Base-by-base conservation (phyloP, 225 moss, liverwort and hornwort species). In the Marchantia polymorpha region DNA sequence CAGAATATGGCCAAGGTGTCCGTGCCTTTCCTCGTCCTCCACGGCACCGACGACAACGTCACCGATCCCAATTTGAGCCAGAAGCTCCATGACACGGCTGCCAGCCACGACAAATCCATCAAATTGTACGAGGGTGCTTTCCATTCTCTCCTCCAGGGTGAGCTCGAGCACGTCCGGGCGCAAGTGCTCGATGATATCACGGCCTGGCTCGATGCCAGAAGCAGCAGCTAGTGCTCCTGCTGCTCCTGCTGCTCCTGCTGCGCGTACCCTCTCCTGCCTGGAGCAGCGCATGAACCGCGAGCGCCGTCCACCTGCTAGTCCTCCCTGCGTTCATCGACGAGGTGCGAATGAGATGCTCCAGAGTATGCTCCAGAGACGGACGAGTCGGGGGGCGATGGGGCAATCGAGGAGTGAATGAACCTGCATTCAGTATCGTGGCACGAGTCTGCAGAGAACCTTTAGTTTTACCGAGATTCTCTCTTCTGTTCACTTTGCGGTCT, bases 121-220 rank as follows among this genome's bases (percentile, higher is more conserved):
- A 88, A 89, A 84, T 81, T 75, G 23, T 92, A 92, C 26, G 85
- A 92, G 68, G 90, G 86, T 10, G 90, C 84, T 30, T 89, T 79
- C 77, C 92, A 91, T 68, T 88, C 91, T 58, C 91, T 92, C 52
- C 46, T 91, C 52, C 92, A 92, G 75, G 92, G 88, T 61, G 92
- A 92, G 79, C 75, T 71, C 12, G 88, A 90, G 6, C 87, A 87
- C 77, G 86, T 73, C 7, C 82, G 75, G 46, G 72, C 72, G 58
- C 79, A 80, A n/a, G 88, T 92, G 72, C 56, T 84, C 53, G 77
- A n/a, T 29, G 92, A 92, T 75, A 79, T 92, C 7, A 82, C 81
- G 76, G 80, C 83, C 51, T 92, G 92, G 92, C 87, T 92, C 54
- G 88, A 91, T 66, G 84, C 83, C 64, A 85, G 91, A 82, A 51